phyloP scores from a whole-genome alignment of 306 rosid genomes.

The Vicia sativa region DNA sequence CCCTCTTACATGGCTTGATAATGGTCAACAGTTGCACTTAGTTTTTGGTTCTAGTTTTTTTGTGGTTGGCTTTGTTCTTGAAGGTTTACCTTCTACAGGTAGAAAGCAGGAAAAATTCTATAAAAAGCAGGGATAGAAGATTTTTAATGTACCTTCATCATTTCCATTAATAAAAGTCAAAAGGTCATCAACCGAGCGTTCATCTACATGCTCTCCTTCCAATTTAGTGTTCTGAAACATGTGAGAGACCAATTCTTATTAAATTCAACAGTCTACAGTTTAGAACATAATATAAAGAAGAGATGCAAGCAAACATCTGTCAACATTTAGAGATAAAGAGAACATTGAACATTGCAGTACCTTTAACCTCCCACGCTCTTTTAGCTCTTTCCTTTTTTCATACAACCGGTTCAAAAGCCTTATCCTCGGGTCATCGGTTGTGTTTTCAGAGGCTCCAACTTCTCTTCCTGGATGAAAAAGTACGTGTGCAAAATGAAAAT shows the following conservation, averaged over 20 bases:
- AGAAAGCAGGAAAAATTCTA: conserved; percentile 17
- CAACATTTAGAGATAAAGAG: conserved; percentile 25
- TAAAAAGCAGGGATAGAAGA: neutral
- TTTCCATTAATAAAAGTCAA: conserved; percentile 89
- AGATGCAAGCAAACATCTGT: conserved; percentile 26
- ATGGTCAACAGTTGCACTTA: too few relatives aligned
- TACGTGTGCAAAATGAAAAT: conserved; percentile 41
- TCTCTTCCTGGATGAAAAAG: conserved; percentile 81
- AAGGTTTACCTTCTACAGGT: too few relatives aligned
- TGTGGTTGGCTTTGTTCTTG: too few relatives aligned
- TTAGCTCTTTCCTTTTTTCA: conserved; percentile 91
- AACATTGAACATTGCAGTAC: conserved; percentile 42
- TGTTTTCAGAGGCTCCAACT: conserved; percentile 83
- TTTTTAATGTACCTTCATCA: conserved; percentile 59
- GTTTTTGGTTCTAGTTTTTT: too few relatives aligned
- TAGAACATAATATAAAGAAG: conserved; percentile 13
- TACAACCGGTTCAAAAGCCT: conserved; percentile 88
- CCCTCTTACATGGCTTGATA: too few relatives aligned
- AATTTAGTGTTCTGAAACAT: conserved; percentile 76
- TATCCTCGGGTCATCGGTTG: conserved; percentile 89
- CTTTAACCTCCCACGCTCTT: conserved; percentile 86
- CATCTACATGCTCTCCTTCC: conserved; percentile 76
- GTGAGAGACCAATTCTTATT: conserved; percentile 26
- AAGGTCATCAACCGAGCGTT: conserved; percentile 91
- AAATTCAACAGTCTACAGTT: conserved; percentile 30